Conservation (phyloP, 2,329 filamentous ascomycete genomes). For the Verticillium zaregamsianum region DNA sequence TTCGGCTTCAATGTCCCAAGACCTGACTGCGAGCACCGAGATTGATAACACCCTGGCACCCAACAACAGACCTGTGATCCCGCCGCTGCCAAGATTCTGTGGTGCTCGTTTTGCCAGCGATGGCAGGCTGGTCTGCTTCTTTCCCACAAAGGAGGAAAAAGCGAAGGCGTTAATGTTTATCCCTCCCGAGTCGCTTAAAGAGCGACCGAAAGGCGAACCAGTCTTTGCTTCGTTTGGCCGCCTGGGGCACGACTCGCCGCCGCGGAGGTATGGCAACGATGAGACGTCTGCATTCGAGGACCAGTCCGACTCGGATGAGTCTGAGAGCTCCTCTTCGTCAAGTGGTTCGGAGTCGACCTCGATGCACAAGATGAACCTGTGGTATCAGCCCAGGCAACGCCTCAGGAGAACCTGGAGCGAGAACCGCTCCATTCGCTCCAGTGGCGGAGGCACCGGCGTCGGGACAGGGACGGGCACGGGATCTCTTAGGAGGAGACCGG, state of each 20-base stretch:
- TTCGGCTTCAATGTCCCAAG: conserved; percentile 58
- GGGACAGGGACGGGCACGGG: conserved; percentile 45
- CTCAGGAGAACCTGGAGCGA: conserved; percentile 54
- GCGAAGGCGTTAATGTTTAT: conserved; percentile 45
- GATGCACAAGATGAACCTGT: conserved; percentile 52
- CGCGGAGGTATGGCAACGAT: conserved; percentile 41
- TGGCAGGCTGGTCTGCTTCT: conserved; percentile 63
- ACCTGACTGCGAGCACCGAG: conserved; percentile 51
- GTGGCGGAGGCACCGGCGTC: conserved; percentile 54
- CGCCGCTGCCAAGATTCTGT: conserved; percentile 54
- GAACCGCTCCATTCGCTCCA: conserved; percentile 54
- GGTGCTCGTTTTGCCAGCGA: conserved; percentile 59
- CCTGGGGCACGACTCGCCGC: conserved; percentile 46
- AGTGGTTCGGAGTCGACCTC: conserved; percentile 62
- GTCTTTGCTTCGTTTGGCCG: conserved; percentile 55
- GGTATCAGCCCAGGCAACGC: conserved; percentile 49
- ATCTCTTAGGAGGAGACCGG: conserved; percentile 38
- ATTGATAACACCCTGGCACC: conserved; percentile 49
- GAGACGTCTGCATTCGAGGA: conserved; percentile 49
- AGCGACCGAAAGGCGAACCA: conserved; percentile 48
- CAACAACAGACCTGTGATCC: conserved; percentile 46
- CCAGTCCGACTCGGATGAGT: conserved; percentile 45
- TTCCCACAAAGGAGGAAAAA: conserved; percentile 63
- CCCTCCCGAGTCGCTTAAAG: conserved; percentile 38
- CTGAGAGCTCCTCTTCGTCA: conserved; percentile 44